Conservation (phyloP, 257 asterid genomes). For the Misopates orontium region DNA sequence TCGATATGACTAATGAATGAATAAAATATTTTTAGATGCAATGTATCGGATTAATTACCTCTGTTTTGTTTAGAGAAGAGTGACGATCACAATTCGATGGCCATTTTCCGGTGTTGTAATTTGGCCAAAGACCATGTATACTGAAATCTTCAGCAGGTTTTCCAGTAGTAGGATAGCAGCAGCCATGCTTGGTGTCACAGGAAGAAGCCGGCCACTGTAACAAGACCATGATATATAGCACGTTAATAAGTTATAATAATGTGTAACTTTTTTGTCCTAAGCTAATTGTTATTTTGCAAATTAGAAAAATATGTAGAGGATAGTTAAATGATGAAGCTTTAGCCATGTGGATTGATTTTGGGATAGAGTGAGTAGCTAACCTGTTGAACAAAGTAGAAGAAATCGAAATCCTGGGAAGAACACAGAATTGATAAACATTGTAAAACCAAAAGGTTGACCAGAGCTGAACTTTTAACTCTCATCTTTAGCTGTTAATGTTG, state of each 20-base stretch:
- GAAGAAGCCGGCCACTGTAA: conserved; percentile 83
- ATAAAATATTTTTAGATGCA: no score
- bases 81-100: conserved; percentile 62
- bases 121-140: conserved; percentile 91
- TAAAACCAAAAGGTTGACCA: conserved; percentile 36
- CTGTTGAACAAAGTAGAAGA: conserved; percentile 78
- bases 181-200: conserved; percentile 60
- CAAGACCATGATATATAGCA: no score
- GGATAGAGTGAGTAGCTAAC: conserved; percentile 21
- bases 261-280: no score
- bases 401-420: conserved; percentile 59
- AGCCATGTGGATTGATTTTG: no score
- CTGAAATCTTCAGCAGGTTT: conserved; percentile 70
- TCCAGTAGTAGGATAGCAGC: conserved; percentile 75
- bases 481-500: neutral
- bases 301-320: no score
- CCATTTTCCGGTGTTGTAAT: conserved; percentile 53
- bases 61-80: conserved; percentile 45
- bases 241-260: no score
- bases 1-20: no score
- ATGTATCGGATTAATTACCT: conserved; percentile 43
- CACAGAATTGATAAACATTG: conserved; percentile 32
- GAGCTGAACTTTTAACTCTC: conserved; percentile 12
- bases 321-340: neutral
- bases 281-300: no score